These are phyloP conservation scores for Allium sativum DNA, from an alignment of 106 monocot genomes.

Conservation along the genomic window DNA sequence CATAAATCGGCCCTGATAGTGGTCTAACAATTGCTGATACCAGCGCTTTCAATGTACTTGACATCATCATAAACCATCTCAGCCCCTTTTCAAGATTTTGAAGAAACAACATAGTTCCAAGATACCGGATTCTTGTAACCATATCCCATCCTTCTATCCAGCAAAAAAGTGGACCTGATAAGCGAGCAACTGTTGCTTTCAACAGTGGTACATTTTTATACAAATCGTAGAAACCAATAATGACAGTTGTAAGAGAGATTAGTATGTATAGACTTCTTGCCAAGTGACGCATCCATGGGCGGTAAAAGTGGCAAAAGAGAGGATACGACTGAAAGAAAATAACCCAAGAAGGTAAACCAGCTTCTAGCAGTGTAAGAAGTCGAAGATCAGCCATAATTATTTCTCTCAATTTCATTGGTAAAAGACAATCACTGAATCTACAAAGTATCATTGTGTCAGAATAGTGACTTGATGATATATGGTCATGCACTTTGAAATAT, in stretches of 20 bases:
- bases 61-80: conserved; percentile 25
- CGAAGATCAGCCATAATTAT: conserved; percentile 45
- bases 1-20: conserved; percentile 14
- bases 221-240: conserved; percentile 73
- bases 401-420: conserved; percentile 46
- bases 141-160: conserved; percentile 75
- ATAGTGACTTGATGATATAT: conserved; percentile 21
- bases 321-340: conserved; percentile 78
- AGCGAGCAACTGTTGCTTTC: conserved; percentile 36
- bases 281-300: conserved; percentile 63
- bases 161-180: conserved; percentile 48
- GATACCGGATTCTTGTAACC: conserved; percentile 51
- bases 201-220: conserved; percentile 69
- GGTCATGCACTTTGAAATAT: too few species aligned
- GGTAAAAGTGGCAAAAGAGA: conserved; percentile 47
- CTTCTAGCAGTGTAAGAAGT: conserved; percentile 57
- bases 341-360: conserved; percentile 72
- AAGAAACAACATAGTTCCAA: conserved; percentile 65
- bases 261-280: conserved; percentile 40
- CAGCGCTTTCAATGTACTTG: conserved; percentile 9
- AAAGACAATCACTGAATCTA: conserved; percentile 33
- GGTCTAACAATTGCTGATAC: conserved; percentile 16
- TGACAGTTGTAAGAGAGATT: conserved; percentile 42
- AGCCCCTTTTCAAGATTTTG: conserved; percentile 42
- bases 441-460: conserved; percentile 30